Evolutionary conservation across 495 filamentous ascomycete genomes (phyloP), one percentile per base, ranked within the genome.

Genomic region (Bryoglossum gracile): DNA sequence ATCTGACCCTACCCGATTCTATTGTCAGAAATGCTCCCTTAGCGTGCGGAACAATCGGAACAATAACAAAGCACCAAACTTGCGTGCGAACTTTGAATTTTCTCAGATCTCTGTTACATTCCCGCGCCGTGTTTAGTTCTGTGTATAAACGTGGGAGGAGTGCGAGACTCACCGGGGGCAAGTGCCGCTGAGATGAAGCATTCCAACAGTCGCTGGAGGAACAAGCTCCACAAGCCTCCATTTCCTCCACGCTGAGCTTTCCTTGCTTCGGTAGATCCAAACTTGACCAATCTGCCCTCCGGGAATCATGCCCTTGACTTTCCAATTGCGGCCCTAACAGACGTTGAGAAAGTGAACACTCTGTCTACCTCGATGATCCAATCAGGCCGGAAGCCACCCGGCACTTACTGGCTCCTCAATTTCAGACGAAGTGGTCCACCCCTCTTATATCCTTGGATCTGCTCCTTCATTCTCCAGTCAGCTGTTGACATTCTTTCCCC

Each of bases 401-500:
- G 26, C 26, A 5, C 26, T 13, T 6, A 30, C 26, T 30, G 26
- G 5, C 13, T 30, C 26, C 26, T 30, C 33, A 50, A 22, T 18
- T 47, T 43, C 33, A 8, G 3, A 16, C 33, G 35, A 24, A 28
- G 36, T 48, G 3, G 26, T 55, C 11, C 35, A 8, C 24, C 11
- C 43, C 42, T 53, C 42, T 51, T 60, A 57, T 61, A 61, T 36
- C 16, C 46, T 49, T 17, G 22, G 30, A 43, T 55, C 48, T 56
- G 51, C 56, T 55, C 51, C 53, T 53, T 53, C 58, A 58, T 57
- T 61, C 54, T 58, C 54, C 14, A 45, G 37, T 22, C 39, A 44
- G 16, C 38, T 45, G 43, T 57, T 51, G 34, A 73, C 76, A 78
- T 78, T 78, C 74, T 74, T 72, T 76, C 72, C 67, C 63, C 51